These are phyloP conservation scores for Eutypa lata DNA, from an alignment of 2,329 filamentous ascomycete species.

Conservation along the genomic window DNA sequence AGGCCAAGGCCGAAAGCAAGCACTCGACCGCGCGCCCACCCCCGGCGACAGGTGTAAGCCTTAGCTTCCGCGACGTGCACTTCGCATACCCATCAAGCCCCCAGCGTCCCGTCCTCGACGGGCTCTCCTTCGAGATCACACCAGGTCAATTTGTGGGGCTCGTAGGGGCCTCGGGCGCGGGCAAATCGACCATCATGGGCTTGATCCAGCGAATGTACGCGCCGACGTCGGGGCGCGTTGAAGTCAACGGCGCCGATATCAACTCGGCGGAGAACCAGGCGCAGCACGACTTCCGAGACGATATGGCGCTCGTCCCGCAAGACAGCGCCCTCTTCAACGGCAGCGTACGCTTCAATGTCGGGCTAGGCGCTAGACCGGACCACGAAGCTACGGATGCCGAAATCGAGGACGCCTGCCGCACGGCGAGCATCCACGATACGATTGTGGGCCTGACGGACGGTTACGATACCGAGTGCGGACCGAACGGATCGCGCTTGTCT, in stretches of 20 bases:
- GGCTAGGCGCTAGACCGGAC: conserved; percentile 39
- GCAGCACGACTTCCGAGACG: conserved; percentile 33
- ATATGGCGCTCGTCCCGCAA: conserved; percentile 37
- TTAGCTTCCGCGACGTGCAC: conserved; percentile 56
- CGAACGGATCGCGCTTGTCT: conserved; percentile 62
- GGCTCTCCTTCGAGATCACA: conserved; percentile 53
- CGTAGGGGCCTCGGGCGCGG: conserved; percentile 63
- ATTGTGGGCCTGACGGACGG: conserved; percentile 53
- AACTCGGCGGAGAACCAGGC: no score
- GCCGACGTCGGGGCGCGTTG: conserved; percentile 37
- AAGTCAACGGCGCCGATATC: conserved; percentile 36
- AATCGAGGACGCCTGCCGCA: conserved; percentile 52
- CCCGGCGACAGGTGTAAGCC: conserved; percentile 36
- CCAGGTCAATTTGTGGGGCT: conserved; percentile 61
- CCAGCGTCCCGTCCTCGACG: conserved; percentile 53
- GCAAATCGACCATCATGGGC: conserved; percentile 64
- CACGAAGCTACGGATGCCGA: conserved; percentile 44
- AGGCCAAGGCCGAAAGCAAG: conserved; percentile 31
- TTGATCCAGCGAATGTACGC: conserved; percentile 50
- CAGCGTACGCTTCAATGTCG: conserved; percentile 38
- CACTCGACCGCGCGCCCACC: conserved; percentile 3
- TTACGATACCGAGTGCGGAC: conserved; percentile 55
- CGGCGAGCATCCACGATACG: conserved; percentile 58
- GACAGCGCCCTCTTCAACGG: conserved; percentile 40
- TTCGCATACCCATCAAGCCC: conserved; percentile 66